Conservation (phyloP, 1,284 basidiomycete species). For the Cystobasidium slooffiae region DNA sequence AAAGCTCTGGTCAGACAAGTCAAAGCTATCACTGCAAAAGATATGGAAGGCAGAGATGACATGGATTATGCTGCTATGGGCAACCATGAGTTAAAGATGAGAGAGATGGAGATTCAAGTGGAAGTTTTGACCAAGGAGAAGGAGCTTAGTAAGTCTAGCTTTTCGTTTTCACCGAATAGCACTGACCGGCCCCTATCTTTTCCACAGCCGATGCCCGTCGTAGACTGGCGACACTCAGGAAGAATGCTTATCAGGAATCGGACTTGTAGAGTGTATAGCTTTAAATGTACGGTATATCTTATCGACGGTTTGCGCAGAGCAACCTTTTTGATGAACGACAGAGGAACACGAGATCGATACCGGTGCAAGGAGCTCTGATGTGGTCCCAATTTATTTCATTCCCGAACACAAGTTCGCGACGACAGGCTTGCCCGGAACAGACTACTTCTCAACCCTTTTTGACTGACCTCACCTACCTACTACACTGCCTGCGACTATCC, state of each 20-base stretch:
- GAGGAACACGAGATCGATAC: too few species aligned
- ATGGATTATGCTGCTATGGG: slow-evolving; percentile 70
- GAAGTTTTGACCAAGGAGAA: slow-evolving; percentile 96
- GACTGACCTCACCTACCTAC: too few species aligned
- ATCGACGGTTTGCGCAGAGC: not conserved
- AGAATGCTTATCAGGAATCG: slow-evolving; percentile 70
- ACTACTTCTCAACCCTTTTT: too few species aligned
- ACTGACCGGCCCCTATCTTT: not conserved
- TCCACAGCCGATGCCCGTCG: slow-evolving; percentile 71
- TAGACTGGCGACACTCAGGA: slow-evolving; percentile 82
- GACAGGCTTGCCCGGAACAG: too few species aligned
- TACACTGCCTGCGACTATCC: too few species aligned
- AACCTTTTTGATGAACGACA: not conserved
- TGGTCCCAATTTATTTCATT: too few species aligned
- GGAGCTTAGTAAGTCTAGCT: slow-evolving; percentile 65
- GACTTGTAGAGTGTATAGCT: slow-evolving; percentile 24
- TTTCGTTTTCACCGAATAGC: not conserved
- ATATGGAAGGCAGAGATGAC: slow-evolving; percentile 68
- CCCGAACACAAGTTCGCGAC: too few species aligned
- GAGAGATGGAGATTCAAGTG: slow-evolving; percentile 99
- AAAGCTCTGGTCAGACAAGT: slow-evolving; percentile 95
- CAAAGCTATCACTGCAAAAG: slow-evolving; percentile 85
- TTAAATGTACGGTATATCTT: not conserved
- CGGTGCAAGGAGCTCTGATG: too few species aligned
- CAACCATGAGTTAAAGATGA: slow-evolving; percentile 89